Evolutionary conservation across 140 eudicot genomes (phyloP), one percentile per base, ranked within the genome.

Genomic region (Oenanthe javanica): DNA sequence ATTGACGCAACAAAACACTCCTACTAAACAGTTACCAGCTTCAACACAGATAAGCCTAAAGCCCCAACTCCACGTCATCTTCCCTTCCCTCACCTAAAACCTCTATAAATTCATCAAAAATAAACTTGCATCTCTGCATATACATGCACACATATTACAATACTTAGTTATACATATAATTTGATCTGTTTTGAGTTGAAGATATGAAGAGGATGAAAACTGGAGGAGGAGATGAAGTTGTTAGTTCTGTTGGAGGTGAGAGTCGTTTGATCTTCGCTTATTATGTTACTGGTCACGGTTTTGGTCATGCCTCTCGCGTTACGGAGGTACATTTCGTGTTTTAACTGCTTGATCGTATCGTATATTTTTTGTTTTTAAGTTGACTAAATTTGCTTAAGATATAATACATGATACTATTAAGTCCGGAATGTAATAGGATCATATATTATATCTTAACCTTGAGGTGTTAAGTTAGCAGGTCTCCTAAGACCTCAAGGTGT

Each of bases 271-370:
- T 90, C 0, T 90, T 93, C 63, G 96, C 97, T 43, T 93, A 93
- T 71, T 93, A 93, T 78, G 97, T 93, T 72, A 90, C 96, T 36
- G 97, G 97, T 47, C 97, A 93, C 82, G 97, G 97, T 12, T 93
- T 93, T 19, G 97, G 97, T 43, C 97, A 93, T 21, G 97, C 97
- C 57, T 90, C 97, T 27, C 96, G 97, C 36, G 97, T 93, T 75
- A 93, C 89, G 70, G 97, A 93, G 97, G 97, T 92, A 59, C 61
- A 49, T 47, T 49, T 9, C 1, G 14, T 52, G 23, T 57, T 55
- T 77, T n/a, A 6, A 57, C 4, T 21, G 23, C 3, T n/a, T 23
- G 67, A 59, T 61, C 27, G 25, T 55, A 1, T 55, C 2, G 25
- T 18, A 5, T 55, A 16, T 18, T 55, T 36, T 55, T 1, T 18